These are phyloP conservation scores for Ascochyta koolunga DNA, from an alignment of 2,329 filamentous ascomycete genomes.

Conservation along the genomic window DNA sequence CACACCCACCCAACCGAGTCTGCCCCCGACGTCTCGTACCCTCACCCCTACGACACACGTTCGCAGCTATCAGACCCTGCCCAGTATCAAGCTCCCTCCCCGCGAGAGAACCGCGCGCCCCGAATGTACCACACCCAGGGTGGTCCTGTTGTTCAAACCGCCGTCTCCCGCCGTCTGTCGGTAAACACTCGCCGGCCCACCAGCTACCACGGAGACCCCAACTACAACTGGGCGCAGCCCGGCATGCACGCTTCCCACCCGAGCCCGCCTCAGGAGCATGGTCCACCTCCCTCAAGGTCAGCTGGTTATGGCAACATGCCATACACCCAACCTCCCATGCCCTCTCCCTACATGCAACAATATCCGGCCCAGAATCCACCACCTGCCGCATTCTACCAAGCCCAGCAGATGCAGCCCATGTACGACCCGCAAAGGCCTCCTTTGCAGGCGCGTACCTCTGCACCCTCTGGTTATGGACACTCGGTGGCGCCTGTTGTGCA, in stretches of 20 bases:
- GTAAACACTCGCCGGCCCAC: conserved; percentile 35
- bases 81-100: conserved; percentile 32
- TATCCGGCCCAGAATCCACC: conserved; percentile 8
- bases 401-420: conserved; percentile 18
- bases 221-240: conserved; percentile 22
- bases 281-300: conserved; percentile 42
- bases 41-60: conserved; percentile 25
- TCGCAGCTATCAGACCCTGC: conserved; percentile 43
- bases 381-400: conserved; percentile 4
- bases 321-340: conserved; percentile 2
- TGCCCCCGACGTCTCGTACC: conserved; percentile 36
- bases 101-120: conserved; percentile 33
- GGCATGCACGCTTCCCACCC: conserved; percentile 33
- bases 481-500: conserved; percentile 26
- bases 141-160: conserved; percentile 37
- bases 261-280: conserved; percentile 33
- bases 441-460: conserved; percentile 9
- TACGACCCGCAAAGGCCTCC: conserved; percentile 23
- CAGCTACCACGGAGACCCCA: conserved; percentile 40
- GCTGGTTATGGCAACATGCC: conserved; percentile 25
- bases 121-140: conserved; percentile 28
- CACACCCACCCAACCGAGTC: conserved; percentile 28
- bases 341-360: conserved; percentile 14
- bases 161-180: conserved; percentile 33
- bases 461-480: not conserved